Percentiles rank a stretch among this genome's conserved stretches.
phyloP scores from a whole-genome alignment of 768 basidiomycete genomes.

The Omphalotus guepiniiformis region DNA sequence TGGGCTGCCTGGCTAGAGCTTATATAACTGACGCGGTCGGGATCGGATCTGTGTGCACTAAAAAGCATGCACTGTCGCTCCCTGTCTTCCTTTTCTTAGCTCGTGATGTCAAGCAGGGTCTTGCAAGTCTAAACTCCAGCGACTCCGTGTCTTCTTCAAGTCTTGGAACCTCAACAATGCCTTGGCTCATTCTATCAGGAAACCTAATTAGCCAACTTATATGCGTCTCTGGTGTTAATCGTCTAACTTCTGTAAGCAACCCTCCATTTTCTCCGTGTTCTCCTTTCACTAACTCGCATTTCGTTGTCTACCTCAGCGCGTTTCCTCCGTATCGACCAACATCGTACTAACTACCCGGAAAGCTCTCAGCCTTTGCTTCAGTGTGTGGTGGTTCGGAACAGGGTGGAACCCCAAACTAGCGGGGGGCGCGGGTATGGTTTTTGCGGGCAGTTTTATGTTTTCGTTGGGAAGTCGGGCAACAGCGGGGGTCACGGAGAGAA shows the following conservation, averaged over 20 bases:
- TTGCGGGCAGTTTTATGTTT: conserved; percentile 62
- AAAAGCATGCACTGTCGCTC: conserved; percentile 82
- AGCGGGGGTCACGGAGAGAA: too few species aligned
- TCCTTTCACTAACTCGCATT: not conserved
- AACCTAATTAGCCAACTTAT: conserved; percentile 73
- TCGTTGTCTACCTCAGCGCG: conserved; percentile 39
- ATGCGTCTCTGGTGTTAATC: conserved; percentile 83
- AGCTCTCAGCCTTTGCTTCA: conserved; percentile 73
- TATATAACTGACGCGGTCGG: too few species aligned
- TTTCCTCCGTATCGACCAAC: conserved; percentile 79
- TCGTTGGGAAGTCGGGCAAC: conserved; percentile 1
- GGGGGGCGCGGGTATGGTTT: conserved; percentile 70
- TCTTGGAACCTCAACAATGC: conserved; percentile 28
- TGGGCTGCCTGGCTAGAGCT: too few species aligned
- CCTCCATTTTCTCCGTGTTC: conserved; percentile 6
- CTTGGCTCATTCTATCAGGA: conserved; percentile 53
- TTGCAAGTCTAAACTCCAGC: conserved; percentile 35
- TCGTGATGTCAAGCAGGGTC: conserved; percentile 51
- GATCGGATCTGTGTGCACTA: too few species aligned
- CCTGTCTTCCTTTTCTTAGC: conserved; percentile 67
- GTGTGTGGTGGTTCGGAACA: conserved; percentile 81
- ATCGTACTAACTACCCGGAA: conserved; percentile 78
- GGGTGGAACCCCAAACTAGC: conserved; percentile 65
- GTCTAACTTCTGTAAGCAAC: conserved; percentile 64
- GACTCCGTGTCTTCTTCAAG: conserved; percentile 25